These are phyloP conservation scores for Themeda triandra DNA, from an alignment of 176 grass and related monocot species.

Conservation along the genomic window DNA sequence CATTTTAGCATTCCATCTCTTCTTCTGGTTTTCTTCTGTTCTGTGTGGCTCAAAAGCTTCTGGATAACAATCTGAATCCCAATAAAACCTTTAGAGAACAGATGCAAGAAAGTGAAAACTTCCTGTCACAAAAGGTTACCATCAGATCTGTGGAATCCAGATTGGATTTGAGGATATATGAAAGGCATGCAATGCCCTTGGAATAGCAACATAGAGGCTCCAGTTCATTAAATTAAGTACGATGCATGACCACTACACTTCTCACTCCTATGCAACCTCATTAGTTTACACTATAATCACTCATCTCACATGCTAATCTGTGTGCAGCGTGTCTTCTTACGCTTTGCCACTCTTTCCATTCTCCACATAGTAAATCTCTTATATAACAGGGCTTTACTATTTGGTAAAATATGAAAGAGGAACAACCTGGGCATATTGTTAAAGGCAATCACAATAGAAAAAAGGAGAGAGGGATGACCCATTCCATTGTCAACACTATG, in stretches of 20 bases:
- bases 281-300: not conserved
- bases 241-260: not conserved
- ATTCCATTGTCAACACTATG: constrained; percentile 36
- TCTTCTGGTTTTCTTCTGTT: not conserved
- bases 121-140: not conserved
- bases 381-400: constrained; percentile 6
- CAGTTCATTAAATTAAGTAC: constrained; percentile 11
- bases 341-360: not conserved
- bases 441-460: constrained; percentile 7
- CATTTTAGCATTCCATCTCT: not conserved
- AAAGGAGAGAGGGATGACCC: not conserved
- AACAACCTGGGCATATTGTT: constrained; percentile 19
- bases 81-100: not conserved
- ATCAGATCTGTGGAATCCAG: not conserved
- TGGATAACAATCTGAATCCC: not conserved
- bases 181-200: not conserved
- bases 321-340: not conserved
- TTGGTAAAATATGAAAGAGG: not conserved
- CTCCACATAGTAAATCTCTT: not conserved
- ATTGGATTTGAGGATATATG: constrained; percentile 1
- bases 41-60: not conserved
- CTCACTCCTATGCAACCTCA: constrained; percentile 9
- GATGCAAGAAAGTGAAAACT: not conserved
- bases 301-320: not conserved
- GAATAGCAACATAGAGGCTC: constrained; percentile 9